phyloP scores from a whole-genome alignment of 2,329 filamentous ascomycete genomes.

The Monosporascus sp. region DNA sequence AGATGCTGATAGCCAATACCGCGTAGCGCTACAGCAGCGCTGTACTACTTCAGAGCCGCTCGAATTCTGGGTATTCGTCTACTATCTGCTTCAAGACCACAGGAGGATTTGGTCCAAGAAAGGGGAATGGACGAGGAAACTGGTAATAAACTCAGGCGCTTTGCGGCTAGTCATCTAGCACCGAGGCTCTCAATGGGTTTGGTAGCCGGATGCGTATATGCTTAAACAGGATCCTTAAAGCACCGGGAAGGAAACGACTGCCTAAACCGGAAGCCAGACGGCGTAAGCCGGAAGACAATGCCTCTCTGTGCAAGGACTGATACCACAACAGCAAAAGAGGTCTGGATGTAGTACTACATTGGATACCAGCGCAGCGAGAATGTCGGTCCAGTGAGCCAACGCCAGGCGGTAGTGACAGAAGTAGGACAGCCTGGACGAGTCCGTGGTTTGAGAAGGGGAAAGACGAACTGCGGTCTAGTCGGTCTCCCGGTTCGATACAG shows the following conservation, averaged over 20 bases:
- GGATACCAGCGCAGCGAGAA: constrained; percentile 7
- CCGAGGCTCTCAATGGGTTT: constrained; percentile 14
- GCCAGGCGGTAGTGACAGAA: constrained; percentile 13
- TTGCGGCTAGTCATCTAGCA: constrained; percentile 12
- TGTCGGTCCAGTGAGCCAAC: not conserved
- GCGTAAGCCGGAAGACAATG: not conserved
- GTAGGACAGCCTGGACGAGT: constrained; percentile 19
- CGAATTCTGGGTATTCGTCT: constrained; percentile 1
- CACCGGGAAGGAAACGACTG: constrained; percentile 11
- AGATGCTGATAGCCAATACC: constrained; percentile 15
- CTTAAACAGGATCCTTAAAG: constrained; percentile 5
- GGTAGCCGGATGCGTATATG: constrained; percentile 5
- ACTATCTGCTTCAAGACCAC: not conserved
- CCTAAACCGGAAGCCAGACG: constrained; percentile 21
- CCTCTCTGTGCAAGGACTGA: not conserved
- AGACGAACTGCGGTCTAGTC: constrained; percentile 15
- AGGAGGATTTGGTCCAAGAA: not conserved
- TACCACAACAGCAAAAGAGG: not conserved
- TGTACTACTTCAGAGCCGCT: constrained; percentile 23
- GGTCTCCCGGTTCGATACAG: constrained; percentile 18
- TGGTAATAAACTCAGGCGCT: not conserved
- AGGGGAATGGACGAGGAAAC: not conserved
- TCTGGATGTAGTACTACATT: not conserved
- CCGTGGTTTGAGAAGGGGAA: constrained; percentile 21
- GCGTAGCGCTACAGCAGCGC: constrained; percentile 19